Conservation (phyloP, 139 green algal species). For the Chlorella sorokiniana region DNA sequence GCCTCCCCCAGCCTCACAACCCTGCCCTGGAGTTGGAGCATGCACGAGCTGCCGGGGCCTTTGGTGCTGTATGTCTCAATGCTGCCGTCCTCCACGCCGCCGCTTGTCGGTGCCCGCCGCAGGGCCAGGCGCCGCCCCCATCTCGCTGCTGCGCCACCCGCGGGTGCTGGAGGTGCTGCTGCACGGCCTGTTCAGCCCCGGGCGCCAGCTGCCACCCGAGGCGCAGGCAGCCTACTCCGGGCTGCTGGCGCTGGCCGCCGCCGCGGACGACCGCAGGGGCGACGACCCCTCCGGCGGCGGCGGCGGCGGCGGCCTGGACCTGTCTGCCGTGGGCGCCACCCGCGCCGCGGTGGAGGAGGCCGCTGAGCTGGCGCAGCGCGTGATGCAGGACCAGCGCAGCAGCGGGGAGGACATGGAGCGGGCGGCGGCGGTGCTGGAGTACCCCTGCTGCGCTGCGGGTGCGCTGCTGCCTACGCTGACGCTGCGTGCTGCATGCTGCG, state of each 20-base stretch:
- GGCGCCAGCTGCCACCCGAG: slow-evolving; percentile 27
- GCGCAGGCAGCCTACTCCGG: slow-evolving; percentile 18
- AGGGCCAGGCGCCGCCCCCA: slow-evolving; percentile 25
- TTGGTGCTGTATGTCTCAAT: too few relatives aligned
- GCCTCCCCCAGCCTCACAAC: too few relatives aligned
- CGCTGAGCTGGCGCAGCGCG: slow-evolving; percentile 34
- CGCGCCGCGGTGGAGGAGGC: slow-evolving; percentile 30
- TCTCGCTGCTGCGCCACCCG: slow-evolving; percentile 48
- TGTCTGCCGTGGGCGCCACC: slow-evolving; percentile 35
- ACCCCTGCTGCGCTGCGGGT: slow-evolving; percentile 42
- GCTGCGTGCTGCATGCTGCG: not conserved
- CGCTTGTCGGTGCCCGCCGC: not conserved
- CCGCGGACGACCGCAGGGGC: slow-evolving; percentile 47
- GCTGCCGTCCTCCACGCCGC: too few relatives aligned
- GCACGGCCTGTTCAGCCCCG: slow-evolving; percentile 33
- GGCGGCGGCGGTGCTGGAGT: slow-evolving; percentile 14
- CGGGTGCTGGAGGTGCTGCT: slow-evolving; percentile 50
- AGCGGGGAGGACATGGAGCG: slow-evolving; percentile 8
- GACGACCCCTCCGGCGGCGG: too few relatives aligned
- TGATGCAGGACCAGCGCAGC: slow-evolving; percentile 32
- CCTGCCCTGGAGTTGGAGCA: too few relatives aligned
- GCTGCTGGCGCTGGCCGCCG: slow-evolving; percentile 45
- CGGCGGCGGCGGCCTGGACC: slow-evolving; percentile 22
- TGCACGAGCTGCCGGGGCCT: too few relatives aligned
- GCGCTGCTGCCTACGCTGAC: not conserved